Conservation (phyloP, 2,329 filamentous ascomycete genomes). For the Neurospora crassa region DNA sequence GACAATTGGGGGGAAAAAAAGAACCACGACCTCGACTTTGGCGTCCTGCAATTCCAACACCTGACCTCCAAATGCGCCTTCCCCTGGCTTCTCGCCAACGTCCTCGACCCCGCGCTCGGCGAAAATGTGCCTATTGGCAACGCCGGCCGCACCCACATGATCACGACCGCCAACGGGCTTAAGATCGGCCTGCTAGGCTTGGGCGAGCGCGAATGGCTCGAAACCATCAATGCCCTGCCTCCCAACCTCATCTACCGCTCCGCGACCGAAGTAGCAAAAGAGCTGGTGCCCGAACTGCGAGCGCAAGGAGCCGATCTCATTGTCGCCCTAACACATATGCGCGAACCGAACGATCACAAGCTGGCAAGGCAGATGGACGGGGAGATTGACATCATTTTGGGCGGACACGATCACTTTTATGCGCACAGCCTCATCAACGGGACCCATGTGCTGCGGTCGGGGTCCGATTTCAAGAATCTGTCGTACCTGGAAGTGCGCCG, state of each 20-base stretch:
- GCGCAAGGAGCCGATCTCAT: constrained; percentile 74
- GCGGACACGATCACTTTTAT: constrained; percentile 88
- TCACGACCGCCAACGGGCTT: constrained; percentile 73
- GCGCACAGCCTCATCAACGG: constrained; percentile 67
- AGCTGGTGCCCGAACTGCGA: constrained; percentile 63
- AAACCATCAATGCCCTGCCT: constrained; percentile 78
- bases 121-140: constrained; percentile 66
- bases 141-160: constrained; percentile 63
- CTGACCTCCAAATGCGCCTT: constrained; percentile 68
- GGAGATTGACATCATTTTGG: constrained; percentile 70
- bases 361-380: constrained; percentile 62
- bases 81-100: constrained; percentile 84
- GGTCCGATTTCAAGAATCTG: constrained; percentile 85
- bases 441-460: constrained; percentile 76
- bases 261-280: constrained; percentile 63
- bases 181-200: constrained; percentile 80
- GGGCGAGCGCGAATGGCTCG: constrained; percentile 81
- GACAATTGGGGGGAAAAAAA: constrained; percentile 21
- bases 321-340: constrained; percentile 73
- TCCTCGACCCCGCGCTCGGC: constrained; percentile 74
- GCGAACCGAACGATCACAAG: constrained; percentile 85
- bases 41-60: constrained; percentile 68
- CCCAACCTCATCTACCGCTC: constrained; percentile 76
- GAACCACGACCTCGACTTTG: constrained; percentile 93
- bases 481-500: constrained; percentile 75